Evolutionary conservation across 2,329 filamentous ascomycete species (phyloP), one percentile per base, ranked within the genome.

Genomic region (Acrocalymma vagum): DNA sequence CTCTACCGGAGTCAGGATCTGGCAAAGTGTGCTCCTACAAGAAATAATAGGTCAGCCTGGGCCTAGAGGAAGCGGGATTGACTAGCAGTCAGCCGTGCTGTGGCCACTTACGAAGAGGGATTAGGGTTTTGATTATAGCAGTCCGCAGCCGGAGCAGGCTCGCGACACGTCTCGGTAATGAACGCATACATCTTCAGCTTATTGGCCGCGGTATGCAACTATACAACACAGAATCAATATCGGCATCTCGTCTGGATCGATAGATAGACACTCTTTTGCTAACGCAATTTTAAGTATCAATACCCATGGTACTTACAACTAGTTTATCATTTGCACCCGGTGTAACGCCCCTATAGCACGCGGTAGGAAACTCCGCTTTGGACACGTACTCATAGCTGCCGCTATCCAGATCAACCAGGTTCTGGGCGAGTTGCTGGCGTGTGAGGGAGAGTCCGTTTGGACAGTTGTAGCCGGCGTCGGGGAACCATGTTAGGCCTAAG

Each of bases 151-250:
- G 39, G 39, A 15, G 26, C 33, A 4, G 39, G 18, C 5, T 32
- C 26, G 4, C 15, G 30, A 33, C 39, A 42, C 9, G 39, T 42
- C 18, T 37, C 32, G 13, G 23, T 30, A 14, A 42, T n/a, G 11
- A 37, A 42, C 21, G 33, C 17, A 20, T 37, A 42, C 39, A 42
- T 42, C 15, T 36, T 42, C 20, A 30, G 32, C 8, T 17, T 13
- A 10, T 26, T 31, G 11, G 30, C 27, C 5, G 36, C 31, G 14
- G 18, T 9, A 21, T 23, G 36, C 14, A 30, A 9, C 36, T 38
- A n/a, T n/a, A n/a, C n/a, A n/a, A n/a, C n/a, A n/a, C n/a, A n/a
- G n/a, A n/a, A n/a, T n/a, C n/a, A n/a, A n/a, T n/a, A n/a, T n/a
- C n/a, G n/a, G n/a, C n/a, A n/a, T n/a, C n/a, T n/a, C n/a, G n/a